These are phyloP conservation scores for Solioccasus polychromus DNA, from an alignment of 768 basidiomycete species.

Conservation along the genomic window DNA sequence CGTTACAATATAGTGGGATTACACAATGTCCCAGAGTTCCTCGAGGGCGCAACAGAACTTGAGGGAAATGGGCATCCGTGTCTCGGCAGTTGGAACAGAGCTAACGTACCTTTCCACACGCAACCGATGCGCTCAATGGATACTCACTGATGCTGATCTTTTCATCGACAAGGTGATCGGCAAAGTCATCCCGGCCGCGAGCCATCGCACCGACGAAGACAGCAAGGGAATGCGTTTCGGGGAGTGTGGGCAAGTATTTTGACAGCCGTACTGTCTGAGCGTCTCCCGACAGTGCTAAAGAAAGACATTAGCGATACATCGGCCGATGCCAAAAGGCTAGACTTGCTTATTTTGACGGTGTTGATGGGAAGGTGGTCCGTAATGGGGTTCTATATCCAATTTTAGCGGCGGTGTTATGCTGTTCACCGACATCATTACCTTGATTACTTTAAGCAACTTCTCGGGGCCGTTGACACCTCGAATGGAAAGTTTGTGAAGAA, in stretches of 20 bases:
- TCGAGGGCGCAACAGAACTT: slow-evolving; percentile 91
- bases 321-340: background rate
- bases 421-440: slow-evolving; percentile 45
- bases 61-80: slow-evolving; percentile 1
- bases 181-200: slow-evolving; percentile 93
- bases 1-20: slow-evolving; percentile 26
- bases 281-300: slow-evolving; percentile 85
- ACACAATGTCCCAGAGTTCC: slow-evolving; percentile 93
- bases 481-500: slow-evolving; percentile 93
- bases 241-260: slow-evolving; percentile 79
- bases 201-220: slow-evolving; percentile 99
- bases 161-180: slow-evolving; percentile 90
- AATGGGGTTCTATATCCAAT: slow-evolving; percentile 73
- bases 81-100: background rate
- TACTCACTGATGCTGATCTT: slow-evolving; percentile 97
- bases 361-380: slow-evolving; percentile 92
- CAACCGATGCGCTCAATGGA: slow-evolving; percentile 87
- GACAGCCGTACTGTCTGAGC: slow-evolving; percentile 79
- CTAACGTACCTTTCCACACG: slow-evolving; percentile 87
- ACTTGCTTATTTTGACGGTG: slow-evolving; percentile 92
- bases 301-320: slow-evolving; percentile 6
- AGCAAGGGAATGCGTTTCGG: slow-evolving; percentile 84
- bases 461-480: slow-evolving; percentile 95
- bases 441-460: slow-evolving; percentile 95
- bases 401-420: slow-evolving; percentile 2